phyloP scores from a whole-genome alignment of 1,139 yeast genomes.

The Trichomonascaceae sp. region DNA sequence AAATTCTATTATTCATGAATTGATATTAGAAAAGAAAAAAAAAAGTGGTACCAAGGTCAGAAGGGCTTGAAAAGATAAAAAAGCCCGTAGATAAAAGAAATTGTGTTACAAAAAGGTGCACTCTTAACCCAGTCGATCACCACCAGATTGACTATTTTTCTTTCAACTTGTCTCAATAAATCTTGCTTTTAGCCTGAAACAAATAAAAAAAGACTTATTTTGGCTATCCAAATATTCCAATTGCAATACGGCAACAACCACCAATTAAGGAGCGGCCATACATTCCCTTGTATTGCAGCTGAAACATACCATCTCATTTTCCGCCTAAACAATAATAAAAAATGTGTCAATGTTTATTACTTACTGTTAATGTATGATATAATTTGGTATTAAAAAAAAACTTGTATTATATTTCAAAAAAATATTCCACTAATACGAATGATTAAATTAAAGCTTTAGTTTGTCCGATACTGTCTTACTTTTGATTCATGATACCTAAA shows the following conservation, averaged over 20 bases:
- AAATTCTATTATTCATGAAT: no score
- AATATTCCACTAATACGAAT: no score
- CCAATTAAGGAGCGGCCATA: background rate
- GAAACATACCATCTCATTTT: background rate
- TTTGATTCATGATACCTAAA: background rate
- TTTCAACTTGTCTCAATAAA: background rate
- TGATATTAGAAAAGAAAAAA: no score
- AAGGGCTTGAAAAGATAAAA: background rate
- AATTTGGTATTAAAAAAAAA: no score
- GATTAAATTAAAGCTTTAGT: no score
- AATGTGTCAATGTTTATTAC: background rate
- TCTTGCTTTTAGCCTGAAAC: background rate
- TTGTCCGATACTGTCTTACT: background rate
- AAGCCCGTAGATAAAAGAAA: background rate
- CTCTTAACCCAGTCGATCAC: background rate
- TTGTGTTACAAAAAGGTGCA: background rate
- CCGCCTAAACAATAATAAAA: background rate
- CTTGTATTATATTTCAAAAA: no score
- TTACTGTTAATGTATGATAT: background rate
- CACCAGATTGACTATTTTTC: background rate
- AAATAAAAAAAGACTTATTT: background rate
- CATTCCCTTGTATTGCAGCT: background rate
- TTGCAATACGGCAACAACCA: background rate
- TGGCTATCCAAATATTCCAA: background rate
- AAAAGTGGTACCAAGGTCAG: background rate